Evolutionary conservation across 1,284 basidiomycete genomes (phyloP), one percentile per base, ranked within the genome.

Genomic region (Cutaneotrichosporon sp.): DNA sequence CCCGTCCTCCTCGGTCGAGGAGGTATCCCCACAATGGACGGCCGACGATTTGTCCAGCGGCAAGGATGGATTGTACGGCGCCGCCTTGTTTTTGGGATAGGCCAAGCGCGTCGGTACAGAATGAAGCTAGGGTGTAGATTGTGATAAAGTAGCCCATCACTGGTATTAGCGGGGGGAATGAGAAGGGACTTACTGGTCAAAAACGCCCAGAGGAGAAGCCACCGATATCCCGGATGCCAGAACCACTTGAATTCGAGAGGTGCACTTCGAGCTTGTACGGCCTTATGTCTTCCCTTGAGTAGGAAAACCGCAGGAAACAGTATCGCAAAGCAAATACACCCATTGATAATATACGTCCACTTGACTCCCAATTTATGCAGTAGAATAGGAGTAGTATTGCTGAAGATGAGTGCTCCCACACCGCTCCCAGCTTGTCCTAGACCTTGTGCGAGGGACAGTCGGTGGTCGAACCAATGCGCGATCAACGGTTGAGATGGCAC

Each of bases 21-120:
- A 70, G 60, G n/a, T 75, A 69, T 4, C 82, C 82, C 65, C 74
- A 77, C 13, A 77, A 26, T 0, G 82, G 82, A 38, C 82, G 77
- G 1, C 82, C 82, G 36, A 83, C 69, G 71, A 81, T 77, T 69
- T 82, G 81, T 0, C 81, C 81, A 8, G 81, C 82, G 10, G 81
- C 73, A 2, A 82, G 72, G 64, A 82, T 78, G 22, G 80, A 78
- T 65, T 82, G 81, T 18, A 83, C 65, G 2, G 80, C 78, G 5
- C 80, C 79, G 49, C 79, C 82, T 65, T 82, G 73, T 30, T 73
- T 72, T 64, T 83, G 81, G 4, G 80, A 71, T 14, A 83, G 63
- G 4, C 76, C 74, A 5, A 83, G 71, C 0, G 72, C 82, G 61
- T 72, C 64, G 0, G 80, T 81, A n/a, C 81, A 78, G 69, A 76